Base-by-base conservation (phyloP, 805 yeast species). In the Geotrichum ghanense region DNA sequence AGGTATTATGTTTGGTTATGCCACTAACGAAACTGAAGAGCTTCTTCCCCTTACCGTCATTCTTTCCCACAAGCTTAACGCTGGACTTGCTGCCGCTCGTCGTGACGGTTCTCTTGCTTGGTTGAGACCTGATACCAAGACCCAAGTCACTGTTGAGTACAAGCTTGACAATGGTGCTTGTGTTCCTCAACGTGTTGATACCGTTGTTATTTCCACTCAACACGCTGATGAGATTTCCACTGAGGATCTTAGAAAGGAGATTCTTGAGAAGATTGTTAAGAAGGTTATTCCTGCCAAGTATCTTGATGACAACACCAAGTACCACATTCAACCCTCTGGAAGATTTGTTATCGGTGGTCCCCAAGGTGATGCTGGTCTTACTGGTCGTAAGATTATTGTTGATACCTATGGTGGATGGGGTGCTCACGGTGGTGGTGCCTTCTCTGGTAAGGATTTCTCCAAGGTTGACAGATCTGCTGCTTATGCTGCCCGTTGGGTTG, bases 351-450 rank as follows among this genome's bases (percentile, higher is more conserved):
- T 92, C 67, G 98, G 98, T 75, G 98, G 98, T 70, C 98, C 98
- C 60, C 98, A 92, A 74, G 98, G 98, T 80, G 98, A 92, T 69
- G 98, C 98, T 57, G 98, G 98, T 78, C 76, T 92, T 67, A 92
- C 98, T 59, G 98, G 98, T 71, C 87, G 98, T 77, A 92, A 92
- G 78, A 92, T 92, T 71, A 92, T 92, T 64, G 98, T 92, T 67
- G 98, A 92, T 73, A 95, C 98, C 56, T 92, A 92, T 75, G 98
- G 98, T 76, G 98, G 98, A 65, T 94, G 98, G 94, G 97, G 98
- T 73, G 97, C 98, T 65, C 98, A 92, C 78, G 98, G 98, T 74
- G 98, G 98, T 78, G 98, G 98, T 78, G 98, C 98, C 56, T 92
- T 92, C 88, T 84, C 95, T 55, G 98, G 98, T 72, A 92, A 92